Conservation (phyloP, 345 rosid species). For the Citrus mangshanensis region DNA sequence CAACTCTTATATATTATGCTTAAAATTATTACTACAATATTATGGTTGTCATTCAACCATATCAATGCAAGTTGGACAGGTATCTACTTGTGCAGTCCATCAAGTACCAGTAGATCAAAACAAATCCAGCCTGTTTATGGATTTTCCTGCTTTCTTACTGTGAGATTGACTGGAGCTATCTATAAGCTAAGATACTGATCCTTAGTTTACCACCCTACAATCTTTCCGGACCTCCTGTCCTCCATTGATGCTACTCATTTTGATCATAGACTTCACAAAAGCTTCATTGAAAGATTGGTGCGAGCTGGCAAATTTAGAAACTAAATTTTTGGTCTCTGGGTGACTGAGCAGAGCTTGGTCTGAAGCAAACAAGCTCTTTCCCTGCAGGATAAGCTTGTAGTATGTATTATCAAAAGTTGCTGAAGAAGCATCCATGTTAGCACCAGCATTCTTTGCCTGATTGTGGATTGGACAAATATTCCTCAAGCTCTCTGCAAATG, state of each 20-base stretch:
- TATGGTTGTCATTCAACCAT: not conserved
- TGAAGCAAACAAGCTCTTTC: slow-evolving; percentile 36
- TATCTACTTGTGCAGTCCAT: not conserved
- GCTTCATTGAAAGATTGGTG: slow-evolving; percentile 28
- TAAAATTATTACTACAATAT: not conserved
- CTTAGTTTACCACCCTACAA: slow-evolving; percentile 41
- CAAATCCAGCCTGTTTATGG: not conserved
- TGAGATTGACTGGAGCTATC: not conserved
- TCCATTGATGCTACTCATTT: slow-evolving; percentile 48
- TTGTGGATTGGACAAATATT: slow-evolving; percentile 29
- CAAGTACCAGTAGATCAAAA: not conserved
- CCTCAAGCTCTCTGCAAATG: slow-evolving; percentile 38
- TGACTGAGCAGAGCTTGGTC: slow-evolving; percentile 41
- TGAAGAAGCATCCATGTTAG: slow-evolving; percentile 40
- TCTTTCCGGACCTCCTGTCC: slow-evolving; percentile 50
- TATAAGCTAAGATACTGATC: not conserved
- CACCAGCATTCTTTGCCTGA: slow-evolving; percentile 34
- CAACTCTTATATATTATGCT: not conserved
- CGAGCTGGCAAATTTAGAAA: slow-evolving; percentile 36
- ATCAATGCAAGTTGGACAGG: not conserved
- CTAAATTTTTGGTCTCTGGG: slow-evolving; percentile 30
- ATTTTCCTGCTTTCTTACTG: slow-evolving; percentile 3
- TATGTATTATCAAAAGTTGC: slow-evolving; percentile 46
- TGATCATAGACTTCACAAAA: slow-evolving; percentile 40
- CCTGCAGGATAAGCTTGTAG: slow-evolving; percentile 41